Base-by-base conservation (phyloP, 805 yeast species). In the Saitoella complicata region DNA sequence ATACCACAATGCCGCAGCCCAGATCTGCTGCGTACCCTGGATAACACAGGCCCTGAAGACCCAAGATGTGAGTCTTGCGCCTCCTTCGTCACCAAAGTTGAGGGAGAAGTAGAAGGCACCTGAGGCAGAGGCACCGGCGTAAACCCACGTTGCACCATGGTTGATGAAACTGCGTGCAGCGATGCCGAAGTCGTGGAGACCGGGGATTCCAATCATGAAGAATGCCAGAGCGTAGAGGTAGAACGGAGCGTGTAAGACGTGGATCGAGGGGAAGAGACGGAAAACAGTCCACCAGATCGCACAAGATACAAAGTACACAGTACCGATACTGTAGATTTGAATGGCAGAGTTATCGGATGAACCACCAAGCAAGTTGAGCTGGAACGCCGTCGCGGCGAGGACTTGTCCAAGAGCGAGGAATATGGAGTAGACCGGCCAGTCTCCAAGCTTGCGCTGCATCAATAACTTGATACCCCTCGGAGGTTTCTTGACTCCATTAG, bases 351-450 rank as follows among this genome's bases (percentile, higher is more conserved):
- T 21, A 11, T 30, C 43, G 10, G 40, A 34, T 7, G 13, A 33
- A n/a, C 38, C 43, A 3, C 38, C 32, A 7, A 41, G 34, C 29
- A 41, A 30, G 30, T n/a, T 41, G n/a, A 41, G 31, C 31, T 41
- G 43, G 9, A 12, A 41, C 29, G 43, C 32, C 10, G 43, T 41
- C 4, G 37, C 38, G 9, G 43, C 43, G 4, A 41, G 38, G 13
- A 41, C 12, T 31, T 41, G 43, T 4, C 43, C 43, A 9, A 41
- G n/a, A 35, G 43, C 37, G n/a, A 41, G 31, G n/a, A 41, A 12
- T 1, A 41, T 33, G 7, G 43, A 31, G 13, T 41, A 41, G 29
- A 41, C 7, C 7, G 43, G 43, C 43, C 43, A 41, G 8, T 36
- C 43, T 6, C 11, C 21, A 9, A 41, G n/a, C n/a, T 35, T n/a